Evolutionary conservation across 2,329 filamentous ascomycete genomes (phyloP), one percentile per base, ranked within the genome.

Genomic region (Colletotrichum truncatum): DNA sequence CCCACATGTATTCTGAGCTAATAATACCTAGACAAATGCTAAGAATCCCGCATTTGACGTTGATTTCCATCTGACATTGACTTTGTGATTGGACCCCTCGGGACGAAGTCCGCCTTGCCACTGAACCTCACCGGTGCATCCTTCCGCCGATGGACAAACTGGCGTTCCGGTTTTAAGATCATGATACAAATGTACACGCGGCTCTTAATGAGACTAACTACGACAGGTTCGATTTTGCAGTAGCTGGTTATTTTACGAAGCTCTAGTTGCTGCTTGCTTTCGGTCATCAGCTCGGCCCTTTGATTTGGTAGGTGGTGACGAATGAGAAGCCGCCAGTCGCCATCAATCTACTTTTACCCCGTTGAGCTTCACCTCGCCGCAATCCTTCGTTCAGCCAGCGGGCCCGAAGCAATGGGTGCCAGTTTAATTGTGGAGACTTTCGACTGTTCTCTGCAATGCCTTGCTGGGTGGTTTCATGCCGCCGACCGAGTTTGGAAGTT

Each of bases 1-100:
- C 53, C 38, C 26, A 46, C 46, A 32, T 21, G 52, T 39, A 59
- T 58, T 48, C 64, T 43, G 25, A 64, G 53, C 64, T 66, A 66
- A 66, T 59, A 63, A 43, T 25, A 38, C 52, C 41, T 53, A 64
- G 52, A 48, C n/a, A 46, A 32, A 53, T 64, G 52, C 28, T 43
- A 36, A 52, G 49, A 56, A 41, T 62, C 32, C 32, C 45, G 49
- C 39, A 34, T 56, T 63, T 63, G 41, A 55, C 43, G 51, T 21
- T 34, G 25, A 7, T 32, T 16, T 48, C 36, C 43, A n/a, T 23
- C 57, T 11, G 39, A 25, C 11, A 9, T 30, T 43, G 28, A 62
- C n/a, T 23, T 30, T 36, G 63, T 66, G 57, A 63, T 43, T 18
- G 21, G 21, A 51, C 14, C 12, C n/a, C 12, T 32, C 25, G 16